Evolutionary conservation across 306 rosid genomes (phyloP).

Genomic region (Senna tora): DNA sequence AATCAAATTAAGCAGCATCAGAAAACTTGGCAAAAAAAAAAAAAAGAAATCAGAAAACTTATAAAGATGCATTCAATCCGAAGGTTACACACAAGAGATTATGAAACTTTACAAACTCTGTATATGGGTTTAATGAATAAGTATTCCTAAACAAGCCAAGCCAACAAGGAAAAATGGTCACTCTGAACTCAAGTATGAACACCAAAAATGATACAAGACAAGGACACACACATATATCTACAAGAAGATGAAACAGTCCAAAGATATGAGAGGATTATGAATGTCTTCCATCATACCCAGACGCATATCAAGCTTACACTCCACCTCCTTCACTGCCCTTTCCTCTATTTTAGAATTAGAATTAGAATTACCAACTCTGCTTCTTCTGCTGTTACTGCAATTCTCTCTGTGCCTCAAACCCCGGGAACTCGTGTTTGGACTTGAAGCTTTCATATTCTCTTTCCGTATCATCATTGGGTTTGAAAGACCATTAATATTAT

Average conservation of each 20-base stretch:
- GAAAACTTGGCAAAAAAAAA: background rate
- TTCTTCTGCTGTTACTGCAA: background rate
- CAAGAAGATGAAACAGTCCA: conserved; percentile 90
- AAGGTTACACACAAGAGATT: conserved; percentile 2
- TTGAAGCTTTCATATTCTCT: conserved; percentile 41
- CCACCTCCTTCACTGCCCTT: conserved; percentile 55
- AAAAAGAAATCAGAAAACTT: background rate
- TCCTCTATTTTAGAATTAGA: conserved; percentile 60
- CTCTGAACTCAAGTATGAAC: conserved; percentile 16
- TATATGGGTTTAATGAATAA: conserved; percentile 23
- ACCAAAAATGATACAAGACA: background rate
- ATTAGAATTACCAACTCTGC: conserved; percentile 46
- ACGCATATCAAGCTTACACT: conserved; percentile 30
- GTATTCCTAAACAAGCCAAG: conserved; percentile 32
- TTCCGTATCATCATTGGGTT: conserved; percentile 37
- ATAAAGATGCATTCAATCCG: background rate
- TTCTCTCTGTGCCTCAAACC: conserved; percentile 54
- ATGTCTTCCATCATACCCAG: conserved; percentile 55
- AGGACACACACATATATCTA: conserved; percentile 45
- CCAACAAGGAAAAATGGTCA: conserved; percentile 48
- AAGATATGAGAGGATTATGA: conserved; percentile 77
- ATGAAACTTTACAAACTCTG: conserved; percentile 35
- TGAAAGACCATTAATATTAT: conserved; percentile 15
- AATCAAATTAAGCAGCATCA: background rate
- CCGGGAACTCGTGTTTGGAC: conserved; percentile 43